phyloP scores from a whole-genome alignment of 1,284 basidiomycete genomes.

The Erythrobasidium hasegawianum region DNA sequence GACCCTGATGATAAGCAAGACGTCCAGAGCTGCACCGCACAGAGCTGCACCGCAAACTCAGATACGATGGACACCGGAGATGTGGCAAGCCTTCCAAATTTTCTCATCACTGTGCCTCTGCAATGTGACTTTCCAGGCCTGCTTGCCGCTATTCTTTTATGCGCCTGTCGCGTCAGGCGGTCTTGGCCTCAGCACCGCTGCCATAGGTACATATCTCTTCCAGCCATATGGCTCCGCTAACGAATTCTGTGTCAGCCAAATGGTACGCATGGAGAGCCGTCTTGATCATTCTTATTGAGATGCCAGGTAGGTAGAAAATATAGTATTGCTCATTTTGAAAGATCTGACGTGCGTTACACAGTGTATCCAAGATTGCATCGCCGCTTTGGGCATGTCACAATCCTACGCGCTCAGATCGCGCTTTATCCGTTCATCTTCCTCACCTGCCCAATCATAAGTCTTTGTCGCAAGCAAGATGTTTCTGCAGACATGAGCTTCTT shows the following conservation, averaged over 20 bases:
- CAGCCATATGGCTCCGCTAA: background rate
- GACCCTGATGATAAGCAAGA: background rate
- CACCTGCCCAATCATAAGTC: slow-evolving; percentile 2
- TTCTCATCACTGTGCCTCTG: background rate
- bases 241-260: background rate
- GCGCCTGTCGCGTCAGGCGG: slow-evolving; percentile 17
- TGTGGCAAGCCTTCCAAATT: slow-evolving; percentile 17
- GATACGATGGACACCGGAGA: background rate
- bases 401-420: slow-evolving; percentile 12
- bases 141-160: slow-evolving; percentile 20
- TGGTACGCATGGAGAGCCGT: slow-evolving; percentile 10
- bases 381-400: slow-evolving; percentile 6
- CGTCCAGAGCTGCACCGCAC: background rate
- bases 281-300: slow-evolving; percentile 18
- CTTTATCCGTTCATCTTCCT: slow-evolving; percentile 20
- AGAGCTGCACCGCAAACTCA: background rate
- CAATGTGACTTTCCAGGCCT: slow-evolving; percentile 13
- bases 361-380: slow-evolving; percentile 27
- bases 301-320: slow-evolving; percentile 1
- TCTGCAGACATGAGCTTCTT: background rate
- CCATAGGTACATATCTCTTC: slow-evolving; percentile 7
- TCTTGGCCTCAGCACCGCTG: slow-evolving; percentile 4
- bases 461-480: background rate
- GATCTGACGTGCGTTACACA: background rate
- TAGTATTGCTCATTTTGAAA: background rate